These are phyloP conservation scores for Ganoderma sinense DNA, from an alignment of 1,284 basidiomycete genomes.

Conservation along the genomic window DNA sequence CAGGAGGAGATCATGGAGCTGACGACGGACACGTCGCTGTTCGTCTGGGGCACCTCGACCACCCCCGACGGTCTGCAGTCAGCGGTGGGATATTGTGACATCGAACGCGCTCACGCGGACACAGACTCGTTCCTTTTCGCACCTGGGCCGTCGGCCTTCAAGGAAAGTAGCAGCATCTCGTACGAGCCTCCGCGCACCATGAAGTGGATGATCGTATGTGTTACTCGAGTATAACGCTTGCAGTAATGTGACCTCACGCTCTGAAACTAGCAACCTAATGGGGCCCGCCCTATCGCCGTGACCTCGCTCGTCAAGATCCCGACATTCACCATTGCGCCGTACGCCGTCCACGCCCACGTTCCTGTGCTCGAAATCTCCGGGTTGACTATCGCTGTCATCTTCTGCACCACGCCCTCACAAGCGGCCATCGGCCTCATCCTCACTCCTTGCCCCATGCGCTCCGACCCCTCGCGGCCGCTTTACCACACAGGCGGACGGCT, in stretches of 20 bases:
- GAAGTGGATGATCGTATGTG: background rate
- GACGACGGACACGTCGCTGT: constrained; percentile 1
- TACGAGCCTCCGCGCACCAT: background rate
- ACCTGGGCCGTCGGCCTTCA: background rate
- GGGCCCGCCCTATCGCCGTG: background rate
- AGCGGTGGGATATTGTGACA: background rate
- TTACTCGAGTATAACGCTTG: background rate
- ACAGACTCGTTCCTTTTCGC: background rate
- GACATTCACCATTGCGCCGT: background rate
- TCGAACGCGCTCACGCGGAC: background rate
- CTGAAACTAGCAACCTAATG: background rate
- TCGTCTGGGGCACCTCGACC: constrained; percentile 2
- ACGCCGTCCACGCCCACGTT: background rate
- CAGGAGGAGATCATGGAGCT: constrained; percentile 8
- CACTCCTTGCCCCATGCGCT: background rate
- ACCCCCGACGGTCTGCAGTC: background rate
- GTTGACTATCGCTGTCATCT: background rate
- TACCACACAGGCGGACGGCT: background rate
- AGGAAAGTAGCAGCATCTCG: background rate
- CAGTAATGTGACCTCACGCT: background rate
- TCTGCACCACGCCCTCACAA: background rate
- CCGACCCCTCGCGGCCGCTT: constrained; percentile 3
- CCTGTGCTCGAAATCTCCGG: background rate
- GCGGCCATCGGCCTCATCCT: background rate
- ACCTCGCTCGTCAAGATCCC: constrained; percentile 1